These are phyloP conservation scores for Globisporangium paroecandrum DNA, from an alignment of 352 stramenopile species.

Conservation along the genomic window DNA sequence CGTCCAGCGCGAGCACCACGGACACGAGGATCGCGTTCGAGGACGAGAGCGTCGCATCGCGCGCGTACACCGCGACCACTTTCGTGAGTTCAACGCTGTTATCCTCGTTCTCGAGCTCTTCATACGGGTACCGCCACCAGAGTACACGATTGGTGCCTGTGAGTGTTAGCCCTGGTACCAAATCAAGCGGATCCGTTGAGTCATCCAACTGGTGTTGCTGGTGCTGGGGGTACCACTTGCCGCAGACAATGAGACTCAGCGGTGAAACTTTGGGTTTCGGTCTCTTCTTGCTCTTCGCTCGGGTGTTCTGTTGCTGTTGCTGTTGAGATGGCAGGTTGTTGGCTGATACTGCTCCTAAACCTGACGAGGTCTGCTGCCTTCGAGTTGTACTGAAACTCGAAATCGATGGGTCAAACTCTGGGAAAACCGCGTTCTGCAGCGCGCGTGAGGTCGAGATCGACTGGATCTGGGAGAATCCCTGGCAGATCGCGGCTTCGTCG, in stretches of 20 bases:
- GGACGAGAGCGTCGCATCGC: constrained; percentile 46
- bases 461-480: constrained; percentile 77
- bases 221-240: constrained; percentile 29
- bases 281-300: constrained; percentile 1
- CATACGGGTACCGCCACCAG: constrained; percentile 53
- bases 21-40: constrained; percentile 61
- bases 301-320: background rate
- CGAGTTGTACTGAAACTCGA: constrained; percentile 2
- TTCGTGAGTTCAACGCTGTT: constrained; percentile 38
- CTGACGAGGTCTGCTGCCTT: background rate
- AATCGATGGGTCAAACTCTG: constrained; percentile 12
- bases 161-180: constrained; percentile 42
- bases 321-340: background rate
- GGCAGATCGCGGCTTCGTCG: constrained; percentile 53
- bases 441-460: constrained; percentile 60
- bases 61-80: constrained; percentile 47
- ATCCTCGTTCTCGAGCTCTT: constrained; percentile 17
- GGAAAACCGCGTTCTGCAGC: constrained; percentile 49
- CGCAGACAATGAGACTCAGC: constrained; percentile 60
- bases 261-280: constrained; percentile 24
- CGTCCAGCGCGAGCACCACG: constrained; percentile 60
- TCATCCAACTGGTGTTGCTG: constrained; percentile 1
- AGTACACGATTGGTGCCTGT: constrained; percentile 36
- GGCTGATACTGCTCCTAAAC: background rate
- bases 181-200: constrained; percentile 23